phyloP scores from a whole-genome alignment of 208 protist genomes.

The Leishmania major region DNA sequence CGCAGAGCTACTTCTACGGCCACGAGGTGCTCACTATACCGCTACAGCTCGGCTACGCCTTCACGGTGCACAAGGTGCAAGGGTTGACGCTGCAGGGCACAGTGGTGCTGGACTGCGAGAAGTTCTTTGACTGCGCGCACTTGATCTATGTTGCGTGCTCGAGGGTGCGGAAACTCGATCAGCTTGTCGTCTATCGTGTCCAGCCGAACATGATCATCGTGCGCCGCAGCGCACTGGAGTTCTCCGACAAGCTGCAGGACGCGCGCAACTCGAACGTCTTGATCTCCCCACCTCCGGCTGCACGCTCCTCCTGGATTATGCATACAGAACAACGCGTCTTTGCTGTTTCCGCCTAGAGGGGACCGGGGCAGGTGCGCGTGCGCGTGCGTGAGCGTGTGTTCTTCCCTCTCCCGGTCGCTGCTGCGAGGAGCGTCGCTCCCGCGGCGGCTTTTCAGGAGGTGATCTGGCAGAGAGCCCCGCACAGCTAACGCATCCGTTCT shows the following conservation, averaged over 20 bases:
- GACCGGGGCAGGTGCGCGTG: neutral
- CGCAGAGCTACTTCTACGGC: conserved; percentile 82
- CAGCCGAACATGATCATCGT: conserved; percentile 80
- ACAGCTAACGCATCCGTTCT: neutral
- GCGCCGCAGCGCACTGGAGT: conserved; percentile 67
- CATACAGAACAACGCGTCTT: conserved; percentile 30
- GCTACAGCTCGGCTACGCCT: conserved; percentile 88
- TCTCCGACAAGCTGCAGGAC: conserved; percentile 49
- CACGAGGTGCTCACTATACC: conserved; percentile 81
- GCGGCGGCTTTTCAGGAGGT: neutral
- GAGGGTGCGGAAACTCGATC: conserved; percentile 76
- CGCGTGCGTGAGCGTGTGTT: neutral
- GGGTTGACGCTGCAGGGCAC: conserved; percentile 83
- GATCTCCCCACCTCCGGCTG: neutral
- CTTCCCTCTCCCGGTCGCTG: too few species aligned
- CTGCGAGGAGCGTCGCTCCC: too few species aligned
- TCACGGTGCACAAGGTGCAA: conserved; percentile 94
- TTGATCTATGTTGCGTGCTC: conserved; percentile 92
- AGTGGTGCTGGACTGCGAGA: conserved; percentile 85
- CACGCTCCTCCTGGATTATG: conserved; percentile 36
- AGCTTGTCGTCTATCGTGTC: conserved; percentile 84
- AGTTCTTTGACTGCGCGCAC: conserved; percentile 90
- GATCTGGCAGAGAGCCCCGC: neutral
- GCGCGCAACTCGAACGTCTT: conserved; percentile 29
- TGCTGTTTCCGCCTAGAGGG: conserved; percentile 6